Evolutionary conservation across 495 filamentous ascomycete genomes (phyloP).

Genomic region (Aspergillus avenaceus): DNA sequence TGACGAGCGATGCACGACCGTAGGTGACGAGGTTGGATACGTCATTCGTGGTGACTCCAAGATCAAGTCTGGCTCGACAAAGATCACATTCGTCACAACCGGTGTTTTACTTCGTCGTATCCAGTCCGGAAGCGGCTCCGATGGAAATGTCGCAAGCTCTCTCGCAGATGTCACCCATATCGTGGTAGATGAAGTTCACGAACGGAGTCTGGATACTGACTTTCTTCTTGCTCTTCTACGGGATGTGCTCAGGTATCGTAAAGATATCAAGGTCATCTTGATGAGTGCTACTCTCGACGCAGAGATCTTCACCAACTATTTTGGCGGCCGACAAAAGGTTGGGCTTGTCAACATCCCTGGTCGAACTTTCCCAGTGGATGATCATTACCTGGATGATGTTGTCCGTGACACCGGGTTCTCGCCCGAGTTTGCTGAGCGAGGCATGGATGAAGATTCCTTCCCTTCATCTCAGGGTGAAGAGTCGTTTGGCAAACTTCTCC

Average conservation of each 20-base stretch:
- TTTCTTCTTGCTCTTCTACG: slow-evolving; percentile 87
- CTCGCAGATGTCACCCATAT: slow-evolving; percentile 90
- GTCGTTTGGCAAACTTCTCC: slow-evolving; percentile 61
- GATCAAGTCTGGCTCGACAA: slow-evolving; percentile 61
- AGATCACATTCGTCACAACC: slow-evolving; percentile 93
- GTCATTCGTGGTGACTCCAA: slow-evolving; percentile 91
- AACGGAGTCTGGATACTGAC: slow-evolving; percentile 91
- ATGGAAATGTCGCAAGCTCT: slow-evolving; percentile 71
- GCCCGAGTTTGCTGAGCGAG: slow-evolving; percentile 30
- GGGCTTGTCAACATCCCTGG: slow-evolving; percentile 81
- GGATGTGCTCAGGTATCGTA: slow-evolving; percentile 70
- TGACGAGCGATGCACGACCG: slow-evolving; percentile 75
- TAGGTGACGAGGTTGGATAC: slow-evolving; percentile 91
- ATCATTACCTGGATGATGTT: slow-evolving; percentile 88
- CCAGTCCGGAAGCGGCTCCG: slow-evolving; percentile 76
- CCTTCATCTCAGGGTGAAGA: slow-evolving; percentile 34
- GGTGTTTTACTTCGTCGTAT: slow-evolving; percentile 89
- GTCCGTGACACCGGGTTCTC: slow-evolving; percentile 74
- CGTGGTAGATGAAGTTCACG: slow-evolving; percentile 96
- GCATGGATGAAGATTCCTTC: slow-evolving; percentile 36
- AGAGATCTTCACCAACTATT: slow-evolving; percentile 79
- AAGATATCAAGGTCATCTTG: slow-evolving; percentile 87
- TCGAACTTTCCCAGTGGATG: slow-evolving; percentile 83
- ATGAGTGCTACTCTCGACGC: slow-evolving; percentile 98
- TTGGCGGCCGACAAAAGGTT: slow-evolving; percentile 63